Conservation (phyloP, 371 early-diverging fungal species). For the Mucor mucedo region DNA sequence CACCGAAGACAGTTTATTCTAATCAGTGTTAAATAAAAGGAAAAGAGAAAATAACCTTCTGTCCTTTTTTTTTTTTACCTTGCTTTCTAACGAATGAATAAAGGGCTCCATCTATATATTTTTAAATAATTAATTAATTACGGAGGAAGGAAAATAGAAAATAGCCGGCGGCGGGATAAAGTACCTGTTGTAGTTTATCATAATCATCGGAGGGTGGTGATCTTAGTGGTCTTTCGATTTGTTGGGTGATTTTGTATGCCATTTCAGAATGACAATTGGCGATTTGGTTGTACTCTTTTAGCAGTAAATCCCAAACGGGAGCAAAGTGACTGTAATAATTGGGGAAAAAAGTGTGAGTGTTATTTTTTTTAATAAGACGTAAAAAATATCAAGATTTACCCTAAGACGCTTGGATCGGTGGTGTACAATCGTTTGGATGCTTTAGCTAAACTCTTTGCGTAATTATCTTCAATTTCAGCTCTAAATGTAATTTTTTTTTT, state of each 20-base stretch:
- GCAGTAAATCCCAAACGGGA: conserved; percentile 27
- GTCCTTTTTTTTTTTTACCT: not conserved
- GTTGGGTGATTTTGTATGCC: conserved; percentile 18
- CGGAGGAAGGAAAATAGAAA: no score
- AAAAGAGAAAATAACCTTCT: not conserved
- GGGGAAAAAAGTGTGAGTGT: no score
- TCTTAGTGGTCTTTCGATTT: conserved; percentile 27
- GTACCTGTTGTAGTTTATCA: conserved; percentile 17
- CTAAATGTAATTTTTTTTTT: conserved; percentile 7
- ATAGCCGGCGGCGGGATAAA: not conserved
- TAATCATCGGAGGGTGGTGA: conserved; percentile 10
- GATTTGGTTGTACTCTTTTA: conserved; percentile 22
- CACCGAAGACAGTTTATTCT: conserved; percentile 5
- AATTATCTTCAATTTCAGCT: conserved; percentile 31
- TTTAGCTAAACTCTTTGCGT: conserved; percentile 23
- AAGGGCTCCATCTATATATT: conserved; percentile 11
- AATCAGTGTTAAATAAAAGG: not conserved
- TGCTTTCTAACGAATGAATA: conserved; percentile 15
- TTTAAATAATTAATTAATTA: not conserved
- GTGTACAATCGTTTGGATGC: conserved; percentile 25
- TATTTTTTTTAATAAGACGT: no score
- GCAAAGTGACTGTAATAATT: conserved; percentile 20
- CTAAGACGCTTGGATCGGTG: conserved; percentile 17
- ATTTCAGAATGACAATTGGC: conserved; percentile 23
- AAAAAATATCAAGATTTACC: conserved; percentile 3